A percentile compares a stretch with the other conserved stretches of the same genome.
Evolutionary conservation across 352 stramenopile genomes (phyloP).

Genomic region (Pythium diclinum): DNA sequence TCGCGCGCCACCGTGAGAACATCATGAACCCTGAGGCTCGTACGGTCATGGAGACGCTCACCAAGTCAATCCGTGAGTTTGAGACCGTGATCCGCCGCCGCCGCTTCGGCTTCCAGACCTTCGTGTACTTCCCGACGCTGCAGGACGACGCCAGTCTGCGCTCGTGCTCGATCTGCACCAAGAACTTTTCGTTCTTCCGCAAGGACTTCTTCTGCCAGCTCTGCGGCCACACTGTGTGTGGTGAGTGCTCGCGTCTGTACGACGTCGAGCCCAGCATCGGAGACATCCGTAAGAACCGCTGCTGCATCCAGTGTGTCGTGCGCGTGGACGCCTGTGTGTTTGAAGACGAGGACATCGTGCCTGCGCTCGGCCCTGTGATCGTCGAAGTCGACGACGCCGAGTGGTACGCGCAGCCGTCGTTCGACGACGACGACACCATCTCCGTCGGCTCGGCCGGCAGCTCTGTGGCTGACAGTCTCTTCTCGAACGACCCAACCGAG

Average conservation of each 20-base stretch:
- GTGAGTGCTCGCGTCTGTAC: conserved; percentile 52
- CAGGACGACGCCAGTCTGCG: conserved; percentile 23
- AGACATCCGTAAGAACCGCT: conserved; percentile 42
- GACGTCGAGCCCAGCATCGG: conserved; percentile 50
- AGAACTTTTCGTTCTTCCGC: conserved; percentile 46
- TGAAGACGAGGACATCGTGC: conserved; percentile 53
- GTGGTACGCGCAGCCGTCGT: conserved; percentile 36
- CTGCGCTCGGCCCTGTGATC: conserved; percentile 41
- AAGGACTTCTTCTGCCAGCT: conserved; percentile 53
- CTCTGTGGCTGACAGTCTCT: conserved; percentile 31
- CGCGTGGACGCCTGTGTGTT: conserved; percentile 57
- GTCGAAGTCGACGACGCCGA: conserved; percentile 37
- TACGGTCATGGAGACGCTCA: conserved; percentile 42
- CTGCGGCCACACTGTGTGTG: conserved; percentile 50
- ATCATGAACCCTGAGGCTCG: conserved; percentile 51
- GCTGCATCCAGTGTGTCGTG: conserved; percentile 52
- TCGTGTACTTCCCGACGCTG: conserved; percentile 49
- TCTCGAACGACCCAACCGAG: conserved; percentile 37
- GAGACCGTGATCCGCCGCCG: conserved; percentile 58
- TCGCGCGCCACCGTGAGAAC: conserved; percentile 32
- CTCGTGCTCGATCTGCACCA: conserved; percentile 47
- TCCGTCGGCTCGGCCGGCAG: conserved; percentile 12
- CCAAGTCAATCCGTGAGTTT: conserved; percentile 47
- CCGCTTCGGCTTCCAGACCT: conserved; percentile 65
- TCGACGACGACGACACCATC: conserved; percentile 30